Evolutionary conservation across 345 rosid genomes (phyloP).

Genomic region (Erysimum cheiranthoides): DNA sequence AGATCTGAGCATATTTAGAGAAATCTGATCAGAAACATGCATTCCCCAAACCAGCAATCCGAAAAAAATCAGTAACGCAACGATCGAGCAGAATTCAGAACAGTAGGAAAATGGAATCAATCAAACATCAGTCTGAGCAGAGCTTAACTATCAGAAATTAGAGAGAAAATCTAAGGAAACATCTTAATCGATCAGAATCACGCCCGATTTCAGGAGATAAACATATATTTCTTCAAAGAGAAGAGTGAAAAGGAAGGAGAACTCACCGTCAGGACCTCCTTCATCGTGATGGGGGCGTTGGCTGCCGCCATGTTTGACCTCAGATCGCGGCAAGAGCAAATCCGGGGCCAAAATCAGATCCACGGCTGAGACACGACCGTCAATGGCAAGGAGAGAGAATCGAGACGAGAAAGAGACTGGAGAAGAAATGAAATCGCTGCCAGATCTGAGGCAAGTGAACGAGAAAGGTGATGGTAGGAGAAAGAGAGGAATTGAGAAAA

Average conservation of each 20-base stretch:
- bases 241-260: constrained; percentile 20
- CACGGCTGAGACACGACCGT: constrained; percentile 19
- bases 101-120: constrained; percentile 18
- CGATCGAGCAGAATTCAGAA: constrained; percentile 35
- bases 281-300: constrained; percentile 91
- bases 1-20: constrained; percentile 45
- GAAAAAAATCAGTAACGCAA: not conserved
- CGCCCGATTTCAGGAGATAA: constrained; percentile 32
- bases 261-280: constrained; percentile 85
- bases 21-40: constrained; percentile 33
- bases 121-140: constrained; percentile 7
- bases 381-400: constrained; percentile 32
- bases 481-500: not conserved
- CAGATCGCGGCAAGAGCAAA: constrained; percentile 49
- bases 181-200: constrained; percentile 11
- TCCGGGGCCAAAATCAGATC: constrained; percentile 48
- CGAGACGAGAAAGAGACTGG: constrained; percentile 21
- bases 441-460: constrained; percentile 54
- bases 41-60: constrained; percentile 16
- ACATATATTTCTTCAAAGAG: not conserved
- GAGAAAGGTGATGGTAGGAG: constrained; percentile 13
- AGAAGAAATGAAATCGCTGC: constrained; percentile 34
- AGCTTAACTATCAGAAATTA: constrained; percentile 24
- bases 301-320: constrained; percentile 82
- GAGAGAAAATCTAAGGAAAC: constrained; percentile 12